phyloP scores from a whole-genome alignment of 768 basidiomycete species.

The Saitozyma podzolica region DNA sequence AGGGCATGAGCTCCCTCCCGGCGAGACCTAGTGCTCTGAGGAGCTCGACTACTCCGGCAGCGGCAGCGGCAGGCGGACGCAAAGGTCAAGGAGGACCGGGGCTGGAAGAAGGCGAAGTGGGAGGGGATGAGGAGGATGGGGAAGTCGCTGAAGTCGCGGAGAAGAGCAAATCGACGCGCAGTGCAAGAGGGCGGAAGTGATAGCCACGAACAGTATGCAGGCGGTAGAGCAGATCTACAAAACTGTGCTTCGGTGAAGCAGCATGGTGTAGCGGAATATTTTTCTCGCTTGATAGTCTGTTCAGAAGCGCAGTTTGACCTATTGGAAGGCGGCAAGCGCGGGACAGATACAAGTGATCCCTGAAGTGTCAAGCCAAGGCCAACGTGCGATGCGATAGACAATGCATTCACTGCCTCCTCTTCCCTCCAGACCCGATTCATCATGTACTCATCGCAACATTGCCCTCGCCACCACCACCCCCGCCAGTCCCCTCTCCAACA shows the following conservation, averaged over 20 bases:
- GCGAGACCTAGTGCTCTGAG: constrained; percentile 19
- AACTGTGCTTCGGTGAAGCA: no score
- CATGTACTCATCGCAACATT: constrained; percentile 49
- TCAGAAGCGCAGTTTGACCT: no score
- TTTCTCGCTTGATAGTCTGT: no score
- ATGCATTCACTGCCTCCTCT: no score
- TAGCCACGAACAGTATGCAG: neutral
- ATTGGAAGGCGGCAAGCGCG: no score
- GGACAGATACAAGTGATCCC: no score
- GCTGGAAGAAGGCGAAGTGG: constrained; percentile 23
- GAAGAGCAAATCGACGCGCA: neutral
- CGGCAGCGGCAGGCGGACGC: neutral
- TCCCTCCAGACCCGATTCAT: neutral
- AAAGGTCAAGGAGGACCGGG: no score
- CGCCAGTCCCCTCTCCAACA: constrained; percentile 48
- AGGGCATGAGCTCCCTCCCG: constrained; percentile 5
- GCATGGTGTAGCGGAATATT: no score
- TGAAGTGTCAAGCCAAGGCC: no score
- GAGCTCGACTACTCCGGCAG: constrained; percentile 10
- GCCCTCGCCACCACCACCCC: constrained; percentile 48
- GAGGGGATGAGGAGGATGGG: constrained; percentile 19
- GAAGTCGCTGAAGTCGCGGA: constrained; percentile 19
- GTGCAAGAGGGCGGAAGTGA: neutral
- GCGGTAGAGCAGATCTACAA: no score
- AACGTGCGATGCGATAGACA: no score